Evolutionary conservation across 768 basidiomycete species (phyloP).

Genomic region (Lentinula detonsa): DNA sequence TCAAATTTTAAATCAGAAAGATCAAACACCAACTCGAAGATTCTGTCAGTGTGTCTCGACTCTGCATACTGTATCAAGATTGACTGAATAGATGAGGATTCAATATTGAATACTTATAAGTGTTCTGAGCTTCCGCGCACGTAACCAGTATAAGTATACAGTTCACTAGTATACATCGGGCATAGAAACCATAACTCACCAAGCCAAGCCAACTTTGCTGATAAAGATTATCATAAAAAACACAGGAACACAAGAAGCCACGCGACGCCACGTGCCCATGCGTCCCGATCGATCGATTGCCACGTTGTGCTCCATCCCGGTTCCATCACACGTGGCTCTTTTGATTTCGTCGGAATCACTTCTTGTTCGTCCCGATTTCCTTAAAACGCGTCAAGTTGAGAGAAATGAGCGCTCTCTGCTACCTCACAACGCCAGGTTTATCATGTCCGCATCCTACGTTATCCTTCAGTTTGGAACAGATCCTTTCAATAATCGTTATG

Average conservation of each 20-base stretch:
- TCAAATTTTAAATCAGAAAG: not conserved
- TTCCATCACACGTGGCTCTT: not conserved
- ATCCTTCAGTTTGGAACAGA: conserved; percentile 64
- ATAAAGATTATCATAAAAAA: too few species aligned
- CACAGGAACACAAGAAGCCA: not conserved
- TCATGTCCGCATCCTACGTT: conserved; percentile 34
- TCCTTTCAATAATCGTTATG: conserved; percentile 52
- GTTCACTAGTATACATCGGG: too few species aligned
- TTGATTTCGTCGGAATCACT: not conserved
- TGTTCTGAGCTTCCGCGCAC: too few species aligned
- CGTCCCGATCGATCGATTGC: not conserved
- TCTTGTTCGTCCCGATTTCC: not conserved
- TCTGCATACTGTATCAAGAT: not conserved
- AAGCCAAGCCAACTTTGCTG: too few species aligned
- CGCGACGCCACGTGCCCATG: not conserved
- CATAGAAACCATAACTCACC: too few species aligned
- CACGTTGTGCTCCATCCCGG: not conserved
- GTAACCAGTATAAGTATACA: too few species aligned
- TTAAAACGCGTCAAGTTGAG: not conserved
- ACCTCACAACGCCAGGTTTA: not conserved
- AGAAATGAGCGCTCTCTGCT: conserved; percentile 3
- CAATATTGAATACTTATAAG: too few species aligned
- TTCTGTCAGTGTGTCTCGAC: not conserved
- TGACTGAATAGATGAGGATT: not conserved
- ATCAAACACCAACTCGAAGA: not conserved